Evolutionary conservation across 139 green algal genomes (phyloP), one percentile per base, ranked within the genome.

Genomic region (Ettlia oleoabundans): DNA sequence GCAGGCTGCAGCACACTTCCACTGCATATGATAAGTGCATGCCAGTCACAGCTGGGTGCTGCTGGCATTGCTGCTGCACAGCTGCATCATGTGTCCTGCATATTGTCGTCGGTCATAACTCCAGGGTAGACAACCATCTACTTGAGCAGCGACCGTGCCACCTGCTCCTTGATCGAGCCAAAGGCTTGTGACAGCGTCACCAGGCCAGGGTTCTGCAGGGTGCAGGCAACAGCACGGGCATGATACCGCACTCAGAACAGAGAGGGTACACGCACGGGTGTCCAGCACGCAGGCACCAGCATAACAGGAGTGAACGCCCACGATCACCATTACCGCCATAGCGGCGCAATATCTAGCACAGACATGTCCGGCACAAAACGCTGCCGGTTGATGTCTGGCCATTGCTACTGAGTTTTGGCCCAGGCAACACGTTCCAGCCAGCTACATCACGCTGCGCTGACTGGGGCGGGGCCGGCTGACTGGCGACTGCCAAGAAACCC

Each of bases 111-210:
- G 21, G 30, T 24, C 10, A 15, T 15, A 15, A 58, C 15, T 10
- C 47, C 47, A 58, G 47, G 47, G 47, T 58, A 15, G n/a, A n/a
- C n/a, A n/a, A n/a, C n/a, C 28, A 2, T 26, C 69, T 67, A 95
- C 69, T 92, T 98, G 22, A 98, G 86, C 72, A 98, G 83, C 7
- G 93, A 97, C 32, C 92, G 80, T 42, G 95, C 88, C 9, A 99
- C 76, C 86, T 97, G 94, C 86, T 99, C 96, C 90, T 95, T 97
- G 13, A 95, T 95, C 13, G 80, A 94, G 1, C 92, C 94, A 62
- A 98, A 92, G 3, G 95, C 95, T 79, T 96, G 93, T 2, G 92
- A 94, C 65, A 98, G 93, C 4, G 93, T 96, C 91, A 97, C 92
- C 81, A 91, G 55, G n/a, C 53, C 77, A 7, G 73, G 61, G 71